A percentile compares a stretch with the other conserved stretches of the same genome.
Evolutionary conservation across 306 rosid species (phyloP).

Genomic region (Trifolium subterraneum): DNA sequence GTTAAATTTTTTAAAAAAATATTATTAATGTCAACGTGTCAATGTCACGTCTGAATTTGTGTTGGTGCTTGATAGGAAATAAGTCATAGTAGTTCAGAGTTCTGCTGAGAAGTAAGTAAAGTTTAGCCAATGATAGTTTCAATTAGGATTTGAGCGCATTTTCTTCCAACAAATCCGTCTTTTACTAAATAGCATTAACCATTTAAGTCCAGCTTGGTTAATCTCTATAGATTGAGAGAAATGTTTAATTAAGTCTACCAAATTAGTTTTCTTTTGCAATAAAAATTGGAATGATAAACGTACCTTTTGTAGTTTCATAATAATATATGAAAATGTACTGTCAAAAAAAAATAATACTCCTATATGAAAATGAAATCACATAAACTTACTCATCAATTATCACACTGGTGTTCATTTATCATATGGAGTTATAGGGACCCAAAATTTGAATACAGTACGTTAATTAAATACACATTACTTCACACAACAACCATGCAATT

Average conservation of each 20-base stretch:
- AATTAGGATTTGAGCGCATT: not conserved
- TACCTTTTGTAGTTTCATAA: slow-evolving; percentile 6
- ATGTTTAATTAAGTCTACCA: not conserved
- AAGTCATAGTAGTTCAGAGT: no score
- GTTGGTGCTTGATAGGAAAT: no score
- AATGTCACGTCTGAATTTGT: no score
- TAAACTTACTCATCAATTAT: slow-evolving; percentile 9
- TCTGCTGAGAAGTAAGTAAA: not conserved
- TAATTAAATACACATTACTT: slow-evolving; percentile 58
- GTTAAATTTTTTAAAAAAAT: no score
- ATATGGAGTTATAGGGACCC: slow-evolving; percentile 43
- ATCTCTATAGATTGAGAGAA: not conserved
- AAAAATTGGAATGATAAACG: not conserved
- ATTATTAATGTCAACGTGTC: no score
- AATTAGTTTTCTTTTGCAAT: slow-evolving; percentile 15
- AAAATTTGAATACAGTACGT: slow-evolving; percentile 58
- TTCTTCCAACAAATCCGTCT: not conserved
- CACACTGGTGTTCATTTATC: not conserved
- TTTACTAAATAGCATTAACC: not conserved
- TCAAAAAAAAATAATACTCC: no score
- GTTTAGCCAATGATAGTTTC: not conserved
- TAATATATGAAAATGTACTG: no score
- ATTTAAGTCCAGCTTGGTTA: not conserved
- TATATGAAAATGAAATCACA: slow-evolving; percentile 37
- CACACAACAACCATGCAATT: slow-evolving; percentile 72